Conservation (phyloP, 352 stramenopile species). For the Pilasporangium apinafurcum region DNA sequence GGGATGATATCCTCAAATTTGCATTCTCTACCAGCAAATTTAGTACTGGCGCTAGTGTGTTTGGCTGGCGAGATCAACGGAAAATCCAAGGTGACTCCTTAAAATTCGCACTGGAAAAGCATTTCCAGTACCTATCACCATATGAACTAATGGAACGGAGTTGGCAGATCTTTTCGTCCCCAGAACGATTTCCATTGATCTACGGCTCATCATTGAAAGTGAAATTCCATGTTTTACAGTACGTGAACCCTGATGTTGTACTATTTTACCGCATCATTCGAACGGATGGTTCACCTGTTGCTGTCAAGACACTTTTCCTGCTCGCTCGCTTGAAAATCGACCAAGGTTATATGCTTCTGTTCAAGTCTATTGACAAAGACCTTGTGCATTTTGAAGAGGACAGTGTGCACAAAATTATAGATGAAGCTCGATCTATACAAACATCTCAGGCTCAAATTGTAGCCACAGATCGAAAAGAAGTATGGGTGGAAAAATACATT, state of each 20-base stretch:
- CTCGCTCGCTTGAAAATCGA: slow-evolving; percentile 42
- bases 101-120: slow-evolving; percentile 63
- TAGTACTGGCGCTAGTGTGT: slow-evolving; percentile 33
- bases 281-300: slow-evolving; percentile 16
- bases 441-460: background rate
- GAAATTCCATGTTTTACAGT: slow-evolving; percentile 39
- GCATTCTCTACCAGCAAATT: slow-evolving; percentile 30
- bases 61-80: slow-evolving; percentile 63
- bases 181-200: slow-evolving; percentile 34
- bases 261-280: slow-evolving; percentile 51
- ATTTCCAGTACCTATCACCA: slow-evolving; percentile 25
- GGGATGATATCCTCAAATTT: slow-evolving; percentile 49
- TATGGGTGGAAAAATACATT: slow-evolving; percentile 63
- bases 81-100: slow-evolving; percentile 30
- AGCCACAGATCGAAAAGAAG: slow-evolving; percentile 10
- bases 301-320: slow-evolving; percentile 59
- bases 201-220: slow-evolving; percentile 37
- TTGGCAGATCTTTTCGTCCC: slow-evolving; percentile 52
- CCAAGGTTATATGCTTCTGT: slow-evolving; percentile 61
- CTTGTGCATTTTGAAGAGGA: slow-evolving; percentile 43
- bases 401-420: slow-evolving; percentile 10
- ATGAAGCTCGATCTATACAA: slow-evolving; percentile 5
- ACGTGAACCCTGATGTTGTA: slow-evolving; percentile 44
- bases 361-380: slow-evolving; percentile 42
- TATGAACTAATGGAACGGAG: slow-evolving; percentile 35